phyloP scores from a whole-genome alignment of 495 filamentous ascomycete genomes.

The Terfezia boudieri region DNA sequence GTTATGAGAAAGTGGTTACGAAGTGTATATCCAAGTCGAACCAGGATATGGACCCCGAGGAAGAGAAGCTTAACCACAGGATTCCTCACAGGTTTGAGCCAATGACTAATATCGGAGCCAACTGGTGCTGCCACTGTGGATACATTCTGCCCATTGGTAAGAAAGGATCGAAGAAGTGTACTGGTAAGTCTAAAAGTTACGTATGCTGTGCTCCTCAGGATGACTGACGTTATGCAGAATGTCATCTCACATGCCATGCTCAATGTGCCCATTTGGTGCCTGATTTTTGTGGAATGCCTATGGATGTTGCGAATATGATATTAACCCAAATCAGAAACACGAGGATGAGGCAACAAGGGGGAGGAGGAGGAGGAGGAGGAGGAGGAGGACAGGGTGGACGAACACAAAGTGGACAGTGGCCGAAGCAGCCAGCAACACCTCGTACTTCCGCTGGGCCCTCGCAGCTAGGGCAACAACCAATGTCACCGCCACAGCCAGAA shows the following conservation, averaged over 20 bases:
- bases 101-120: conserved; percentile 89
- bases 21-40: conserved; percentile 99
- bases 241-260: conserved; percentile 71
- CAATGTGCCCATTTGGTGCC: conserved; percentile 87
- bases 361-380: not conserved
- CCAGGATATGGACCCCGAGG: conserved; percentile 89
- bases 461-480: not conserved
- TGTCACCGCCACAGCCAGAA: not conserved
- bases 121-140: conserved; percentile 98
- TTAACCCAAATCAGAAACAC: conserved; percentile 24
- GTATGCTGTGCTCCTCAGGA: too few species aligned
- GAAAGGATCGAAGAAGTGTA: conserved; percentile 80
- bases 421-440: not conserved
- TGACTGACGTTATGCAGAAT: conserved; percentile 35
- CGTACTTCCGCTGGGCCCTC: not conserved
- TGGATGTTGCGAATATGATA: conserved; percentile 90
- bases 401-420: not conserved
- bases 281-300: conserved; percentile 98
- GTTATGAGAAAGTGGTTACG: conserved; percentile 90
- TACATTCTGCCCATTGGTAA: conserved; percentile 93
- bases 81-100: conserved; percentile 91
- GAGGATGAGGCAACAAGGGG: conserved; percentile 3
- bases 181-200: conserved; percentile 32
- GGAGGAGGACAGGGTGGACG: not conserved
- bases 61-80: conserved; percentile 97